Evolutionary conservation across 768 basidiomycete species (phyloP).

Genomic region (Agrocybe praecox): DNA sequence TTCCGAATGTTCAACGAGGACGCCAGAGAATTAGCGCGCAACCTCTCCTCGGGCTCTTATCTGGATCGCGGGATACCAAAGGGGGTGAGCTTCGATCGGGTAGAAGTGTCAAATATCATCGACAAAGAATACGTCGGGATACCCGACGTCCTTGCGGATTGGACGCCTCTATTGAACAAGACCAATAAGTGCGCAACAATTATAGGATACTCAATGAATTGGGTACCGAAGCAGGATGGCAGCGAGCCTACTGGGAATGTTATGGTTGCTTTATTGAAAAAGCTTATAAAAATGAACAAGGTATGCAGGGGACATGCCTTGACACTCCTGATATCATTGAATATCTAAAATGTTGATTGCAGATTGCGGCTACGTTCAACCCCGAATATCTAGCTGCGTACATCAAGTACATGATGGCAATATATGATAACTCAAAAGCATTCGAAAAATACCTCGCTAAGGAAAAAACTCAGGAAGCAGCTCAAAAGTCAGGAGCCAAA

Average conservation of each 20-base stretch:
- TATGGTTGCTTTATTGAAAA: not conserved
- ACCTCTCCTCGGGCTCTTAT: constrained; percentile 21
- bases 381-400: constrained; percentile 3
- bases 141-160: constrained; percentile 28
- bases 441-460: constrained; percentile 36
- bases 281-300: constrained; percentile 12
- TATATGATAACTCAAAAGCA: constrained; percentile 38
- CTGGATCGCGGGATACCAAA: constrained; percentile 20
- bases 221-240: constrained; percentile 28
- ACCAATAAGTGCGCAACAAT: constrained; percentile 32
- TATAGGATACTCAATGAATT: constrained; percentile 52
- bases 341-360: not conserved
- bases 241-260: constrained; percentile 11
- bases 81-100: constrained; percentile 40
- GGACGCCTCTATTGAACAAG: constrained; percentile 39
- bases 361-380: not conserved
- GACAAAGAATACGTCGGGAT: constrained; percentile 45
- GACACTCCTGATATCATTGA: constrained; percentile 1
- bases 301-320: not conserved
- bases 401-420: constrained; percentile 6
- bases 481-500: constrained; percentile 22
- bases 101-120: constrained; percentile 51
- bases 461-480: constrained; percentile 23
- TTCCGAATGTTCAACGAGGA: constrained; percentile 35
- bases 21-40: constrained; percentile 28